These are phyloP conservation scores for Sphagnum magellanicum DNA, from an alignment of 228 moss, liverwort and hornwort genomes.

Conservation along the genomic window DNA sequence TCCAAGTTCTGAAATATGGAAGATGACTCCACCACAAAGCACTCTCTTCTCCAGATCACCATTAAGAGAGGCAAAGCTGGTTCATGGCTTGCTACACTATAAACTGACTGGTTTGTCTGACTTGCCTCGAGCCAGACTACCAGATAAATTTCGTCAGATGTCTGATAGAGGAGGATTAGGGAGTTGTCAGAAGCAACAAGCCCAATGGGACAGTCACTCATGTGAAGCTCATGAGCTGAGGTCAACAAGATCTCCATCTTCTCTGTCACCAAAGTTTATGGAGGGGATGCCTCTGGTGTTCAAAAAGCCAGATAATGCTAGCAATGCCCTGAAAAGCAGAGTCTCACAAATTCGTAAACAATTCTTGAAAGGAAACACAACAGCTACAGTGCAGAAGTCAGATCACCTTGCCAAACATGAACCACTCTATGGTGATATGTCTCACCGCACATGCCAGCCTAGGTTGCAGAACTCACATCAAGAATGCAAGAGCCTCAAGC, in stretches of 20 bases:
- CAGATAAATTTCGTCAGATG: too few relatives aligned
- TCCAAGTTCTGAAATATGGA: slow-evolving; percentile 4
- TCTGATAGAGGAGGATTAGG: background rate
- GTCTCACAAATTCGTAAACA: slow-evolving; percentile 13
- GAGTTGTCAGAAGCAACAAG: slow-evolving; percentile 6
- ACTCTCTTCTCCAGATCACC: too few relatives aligned
- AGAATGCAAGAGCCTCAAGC: slow-evolving; percentile 18
- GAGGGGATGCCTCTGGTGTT: slow-evolving; percentile 20
- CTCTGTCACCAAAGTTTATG: background rate
- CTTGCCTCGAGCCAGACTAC: too few relatives aligned
- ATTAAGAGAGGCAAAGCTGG: too few relatives aligned
- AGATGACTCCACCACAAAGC: background rate
- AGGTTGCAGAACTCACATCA: slow-evolving; percentile 15
- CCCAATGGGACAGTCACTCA: slow-evolving; percentile 8
- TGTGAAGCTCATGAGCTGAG: background rate
- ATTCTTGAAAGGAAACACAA: slow-evolving; percentile 6
- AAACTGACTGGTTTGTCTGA: too few relatives aligned
- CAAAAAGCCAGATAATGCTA: slow-evolving; percentile 11
- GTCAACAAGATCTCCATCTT: too few relatives aligned
- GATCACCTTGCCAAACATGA: slow-evolving; percentile 10
- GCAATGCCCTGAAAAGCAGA: slow-evolving; percentile 16
- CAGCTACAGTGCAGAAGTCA: background rate
- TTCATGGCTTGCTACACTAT: too few relatives aligned
- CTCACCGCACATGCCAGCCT: slow-evolving; percentile 19
- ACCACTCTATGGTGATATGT: slow-evolving; percentile 13